A percentile compares a stretch with the other conserved stretches of the same genome.
These are phyloP conservation scores for Coniella lustricola DNA, from an alignment of 2,329 filamentous ascomycete genomes.

Conservation along the genomic window DNA sequence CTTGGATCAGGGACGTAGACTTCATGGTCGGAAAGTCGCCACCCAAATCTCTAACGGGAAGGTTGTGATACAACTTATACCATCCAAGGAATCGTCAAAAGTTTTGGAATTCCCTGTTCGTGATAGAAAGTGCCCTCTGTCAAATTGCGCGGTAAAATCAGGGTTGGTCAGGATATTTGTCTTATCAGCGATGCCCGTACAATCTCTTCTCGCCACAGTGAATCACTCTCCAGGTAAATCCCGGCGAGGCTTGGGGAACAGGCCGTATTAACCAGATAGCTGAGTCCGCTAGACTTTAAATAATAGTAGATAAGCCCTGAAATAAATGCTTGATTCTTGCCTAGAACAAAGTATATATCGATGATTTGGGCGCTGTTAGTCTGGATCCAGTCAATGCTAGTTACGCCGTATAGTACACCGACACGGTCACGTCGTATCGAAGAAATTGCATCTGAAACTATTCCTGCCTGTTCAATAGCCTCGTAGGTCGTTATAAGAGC, in stretches of 20 bases:
- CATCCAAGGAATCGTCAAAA: constrained; percentile 38
- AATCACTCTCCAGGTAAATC: constrained; percentile 40
- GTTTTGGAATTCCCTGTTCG: constrained; percentile 35
- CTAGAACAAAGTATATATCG: constrained; percentile 49
- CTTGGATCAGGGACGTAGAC: too few species aligned
- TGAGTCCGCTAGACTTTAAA: constrained; percentile 33
- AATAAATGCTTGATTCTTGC: constrained; percentile 42
- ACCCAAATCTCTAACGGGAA: too few species aligned
- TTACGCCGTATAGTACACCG: constrained; percentile 47
- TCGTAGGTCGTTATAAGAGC: constrained; percentile 71
- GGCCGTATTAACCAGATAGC: constrained; percentile 33
- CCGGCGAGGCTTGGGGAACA: constrained; percentile 33
- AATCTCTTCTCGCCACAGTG: constrained; percentile 54
- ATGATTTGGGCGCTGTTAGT: constrained; percentile 64
- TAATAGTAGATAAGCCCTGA: constrained; percentile 42
- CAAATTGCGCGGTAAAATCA: constrained; percentile 55
- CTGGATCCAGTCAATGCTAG: constrained; percentile 72
- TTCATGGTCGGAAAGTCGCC: too few species aligned
- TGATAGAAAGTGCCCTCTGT: constrained; percentile 56
- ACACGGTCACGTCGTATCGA: constrained; percentile 28
- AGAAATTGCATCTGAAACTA: constrained; percentile 49
- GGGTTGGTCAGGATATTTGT: constrained; percentile 58
- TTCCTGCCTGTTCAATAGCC: constrained; percentile 69
- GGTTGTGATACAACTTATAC: too few species aligned
- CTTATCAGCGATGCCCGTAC: constrained; percentile 57